Evolutionary conservation across 495 filamentous ascomycete species (phyloP), one percentile per base, ranked within the genome.

Genomic region (Penicillium lagena): DNA sequence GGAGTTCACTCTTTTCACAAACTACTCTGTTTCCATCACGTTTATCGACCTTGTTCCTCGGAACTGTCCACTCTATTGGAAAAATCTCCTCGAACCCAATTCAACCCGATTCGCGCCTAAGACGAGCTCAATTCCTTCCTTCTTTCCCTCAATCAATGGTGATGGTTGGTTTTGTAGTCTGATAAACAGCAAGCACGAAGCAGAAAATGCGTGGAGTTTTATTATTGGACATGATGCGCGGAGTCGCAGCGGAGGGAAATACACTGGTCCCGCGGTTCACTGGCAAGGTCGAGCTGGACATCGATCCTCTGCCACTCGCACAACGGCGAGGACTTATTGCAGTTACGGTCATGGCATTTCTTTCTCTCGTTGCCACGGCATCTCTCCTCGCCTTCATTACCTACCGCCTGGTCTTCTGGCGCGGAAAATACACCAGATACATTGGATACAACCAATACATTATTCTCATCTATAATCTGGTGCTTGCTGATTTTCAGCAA

Each of bases 401-500:
- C 12, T 80, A 70, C 55, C 76, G 77, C 45, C 59, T 85, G 15
- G 47, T 82, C 17, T 68, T 71, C 45, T 83, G 81, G 81, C 70
- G 68, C 15, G 56, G 54, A 13, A 71, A 63, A 45, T 74, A 75
- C 42, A 40, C 58, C 13, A 55, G 65, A 14, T 72, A 72, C 42
- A 70, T 70, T 38, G 63, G 68, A 50, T 77, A 77, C 63, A 89
- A 89, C 56, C 85, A 90, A 58, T 87, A 85, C 49, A 71, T 89
- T 4, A 51, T 89, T 35, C 71, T 90, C 11, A 81, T 89, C 35
- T 82, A 81, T 57, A 88, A 88, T 57, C 75, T 89, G 12, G 64
- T 89, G 4, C 55, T 89, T 37, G 86, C 86, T 42, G 86, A 89
- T 58, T 68, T 89, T 37, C 81, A 85, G 52, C 85, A 88, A 58